Evolutionary conservation across 1,284 basidiomycete species (phyloP).

Genomic region (Ceratorhiza oryzae-sativae): DNA sequence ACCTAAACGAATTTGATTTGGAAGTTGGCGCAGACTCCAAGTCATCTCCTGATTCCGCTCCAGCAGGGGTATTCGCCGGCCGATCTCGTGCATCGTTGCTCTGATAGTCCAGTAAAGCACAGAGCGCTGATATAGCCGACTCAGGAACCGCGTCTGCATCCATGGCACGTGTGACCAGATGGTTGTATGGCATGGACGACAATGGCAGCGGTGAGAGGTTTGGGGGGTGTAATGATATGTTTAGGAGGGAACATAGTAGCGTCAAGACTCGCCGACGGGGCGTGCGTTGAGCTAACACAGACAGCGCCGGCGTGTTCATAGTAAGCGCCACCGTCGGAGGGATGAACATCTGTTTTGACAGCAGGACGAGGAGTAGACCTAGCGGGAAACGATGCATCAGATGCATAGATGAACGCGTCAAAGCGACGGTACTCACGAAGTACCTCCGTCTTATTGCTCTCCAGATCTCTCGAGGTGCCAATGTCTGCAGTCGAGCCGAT

Average conservation of each 20-base stretch:
- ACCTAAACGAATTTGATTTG: slow-evolving; percentile 86
- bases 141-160: slow-evolving; percentile 66
- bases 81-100: slow-evolving; percentile 71
- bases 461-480: slow-evolving; percentile 70
- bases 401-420: no score
- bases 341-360: slow-evolving; percentile 87
- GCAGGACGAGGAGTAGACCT: slow-evolving; percentile 75
- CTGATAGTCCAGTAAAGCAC: slow-evolving; percentile 82
- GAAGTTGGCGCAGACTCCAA: slow-evolving; percentile 61
- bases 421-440: slow-evolving; percentile 57
- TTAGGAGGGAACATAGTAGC: slow-evolving; percentile 87
- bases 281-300: slow-evolving; percentile 69
- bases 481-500: slow-evolving; percentile 81
- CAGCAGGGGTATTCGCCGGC: slow-evolving; percentile 46
- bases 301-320: slow-evolving; percentile 73
- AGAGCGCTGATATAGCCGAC: slow-evolving; percentile 59
- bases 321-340: slow-evolving; percentile 73
- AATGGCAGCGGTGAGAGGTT: slow-evolving; percentile 45
- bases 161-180: slow-evolving; percentile 78
- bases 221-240: slow-evolving; percentile 80
- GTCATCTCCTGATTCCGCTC: slow-evolving; percentile 51
- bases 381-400: not conserved
- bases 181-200: slow-evolving; percentile 76
- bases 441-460: slow-evolving; percentile 85
- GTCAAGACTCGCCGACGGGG: slow-evolving; percentile 84